Evolutionary conservation across 345 rosid species (phyloP).

Genomic region (Eucalyptus dawsonii): DNA sequence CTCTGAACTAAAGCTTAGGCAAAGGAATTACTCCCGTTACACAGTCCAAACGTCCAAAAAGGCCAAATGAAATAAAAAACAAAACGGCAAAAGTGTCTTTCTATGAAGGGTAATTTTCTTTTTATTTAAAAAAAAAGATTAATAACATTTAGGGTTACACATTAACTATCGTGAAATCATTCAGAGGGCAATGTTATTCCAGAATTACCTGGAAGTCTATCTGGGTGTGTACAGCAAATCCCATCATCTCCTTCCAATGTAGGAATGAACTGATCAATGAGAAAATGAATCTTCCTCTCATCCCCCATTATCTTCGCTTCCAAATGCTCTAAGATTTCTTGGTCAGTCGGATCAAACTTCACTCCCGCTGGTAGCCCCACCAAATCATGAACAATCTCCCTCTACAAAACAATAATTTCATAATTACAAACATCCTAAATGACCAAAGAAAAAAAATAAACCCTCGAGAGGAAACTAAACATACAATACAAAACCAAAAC

Average conservation of each 20-base stretch:
- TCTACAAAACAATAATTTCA: slow-evolving; percentile 9
- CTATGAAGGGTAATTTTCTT: neutral
- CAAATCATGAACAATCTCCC: slow-evolving; percentile 43
- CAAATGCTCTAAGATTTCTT: slow-evolving; percentile 80
- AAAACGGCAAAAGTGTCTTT: neutral
- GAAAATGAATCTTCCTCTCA: slow-evolving; percentile 54
- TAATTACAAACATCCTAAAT: neutral
- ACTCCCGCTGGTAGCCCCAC: slow-evolving; percentile 93
- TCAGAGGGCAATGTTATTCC: neutral
- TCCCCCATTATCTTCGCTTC: slow-evolving; percentile 64
- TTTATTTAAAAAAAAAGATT: neutral
- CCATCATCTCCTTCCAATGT: slow-evolving; percentile 85
- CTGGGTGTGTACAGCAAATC: slow-evolving; percentile 91
- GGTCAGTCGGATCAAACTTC: slow-evolving; percentile 88
- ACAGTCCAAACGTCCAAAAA: neutral
- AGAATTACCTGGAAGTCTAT: slow-evolving; percentile 70
- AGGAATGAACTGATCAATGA: slow-evolving; percentile 78
- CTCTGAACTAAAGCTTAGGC: neutral
- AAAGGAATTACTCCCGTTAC: neutral
- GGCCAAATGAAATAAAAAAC: no score
- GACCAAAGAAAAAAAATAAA: neutral
- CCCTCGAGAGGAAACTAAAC: neutral
- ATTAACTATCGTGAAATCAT: neutral
- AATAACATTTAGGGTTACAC: neutral
- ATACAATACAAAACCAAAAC: neutral